Percentiles rank a stretch among this genome's conserved stretches.
Evolutionary conservation across 768 basidiomycete species (phyloP).

Genomic region (Boletus huronensis): DNA sequence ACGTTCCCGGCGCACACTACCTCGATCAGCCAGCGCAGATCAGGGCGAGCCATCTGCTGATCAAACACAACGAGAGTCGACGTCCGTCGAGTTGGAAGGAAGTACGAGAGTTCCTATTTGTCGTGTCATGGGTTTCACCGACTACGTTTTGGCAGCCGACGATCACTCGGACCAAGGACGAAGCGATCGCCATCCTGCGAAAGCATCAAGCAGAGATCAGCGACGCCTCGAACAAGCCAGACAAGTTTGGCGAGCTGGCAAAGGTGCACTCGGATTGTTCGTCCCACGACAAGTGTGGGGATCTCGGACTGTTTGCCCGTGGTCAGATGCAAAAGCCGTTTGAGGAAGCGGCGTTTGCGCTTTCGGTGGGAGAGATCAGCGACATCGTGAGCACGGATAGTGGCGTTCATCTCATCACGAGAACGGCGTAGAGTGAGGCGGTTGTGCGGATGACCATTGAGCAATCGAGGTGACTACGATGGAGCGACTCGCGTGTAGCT

Average conservation of each 20-base stretch:
- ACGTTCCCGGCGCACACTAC: conserved; percentile 67
- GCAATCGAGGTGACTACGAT: no score
- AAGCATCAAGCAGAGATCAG: conserved; percentile 61
- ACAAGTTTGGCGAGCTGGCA: conserved; percentile 78
- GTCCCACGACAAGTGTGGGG: conserved; percentile 76
- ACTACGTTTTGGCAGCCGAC: conserved; percentile 29
- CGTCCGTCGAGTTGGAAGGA: conserved; percentile 84
- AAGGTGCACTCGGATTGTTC: conserved; percentile 81
- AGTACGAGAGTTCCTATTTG: conserved; percentile 38
- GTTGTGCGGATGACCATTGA: background rate
- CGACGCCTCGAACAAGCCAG: conserved; percentile 35
- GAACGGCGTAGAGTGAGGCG: conserved; percentile 58
- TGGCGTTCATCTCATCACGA: conserved; percentile 90
- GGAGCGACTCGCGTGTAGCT: no score
- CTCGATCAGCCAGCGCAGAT: conserved; percentile 54
- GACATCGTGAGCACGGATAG: conserved; percentile 86
- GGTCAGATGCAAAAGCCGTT: conserved; percentile 98
- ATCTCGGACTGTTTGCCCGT: conserved; percentile 80
- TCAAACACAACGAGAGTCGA: conserved; percentile 83
- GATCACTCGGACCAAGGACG: conserved; percentile 84
- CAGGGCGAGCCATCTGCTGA: conserved; percentile 90
- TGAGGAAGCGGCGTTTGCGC: conserved; percentile 78
- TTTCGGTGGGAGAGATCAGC: conserved; percentile 74
- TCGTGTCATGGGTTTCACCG: background rate
- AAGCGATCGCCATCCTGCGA: conserved; percentile 79